Evolutionary conservation across 176 grass and related monocot genomes (phyloP), one percentile per base, ranked within the genome.

Genomic region (Musa troglodytarum): DNA sequence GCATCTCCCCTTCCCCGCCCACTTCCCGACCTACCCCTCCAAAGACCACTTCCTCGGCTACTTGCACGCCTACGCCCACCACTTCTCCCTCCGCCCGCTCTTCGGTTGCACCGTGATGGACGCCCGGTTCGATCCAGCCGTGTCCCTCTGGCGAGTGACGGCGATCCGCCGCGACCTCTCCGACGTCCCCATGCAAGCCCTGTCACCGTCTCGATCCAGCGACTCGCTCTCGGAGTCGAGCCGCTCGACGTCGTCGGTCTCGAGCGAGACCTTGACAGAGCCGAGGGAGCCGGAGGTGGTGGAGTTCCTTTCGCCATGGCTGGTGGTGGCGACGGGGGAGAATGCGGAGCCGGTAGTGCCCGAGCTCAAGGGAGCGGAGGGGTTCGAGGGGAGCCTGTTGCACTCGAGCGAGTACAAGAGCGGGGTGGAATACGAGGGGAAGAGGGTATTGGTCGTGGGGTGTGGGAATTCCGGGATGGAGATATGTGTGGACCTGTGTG

Each of bases 401-500:
- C 95, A 99, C 80, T 99, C 95, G 10, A 89, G 95, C 51, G 73
- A 89, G 81, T 92, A 99, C 68, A 84, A 76, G 82, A 94, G 89
- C 23, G 95, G 95, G 1, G 86, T 81, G 29, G 81, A 84, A 54
- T 94, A 84, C 50, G 84, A 85, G 85, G 84, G 84, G 69, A 94
- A 76, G 88, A 89, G 73, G 74, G 84, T 99, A 14, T 76, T 99
- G 50, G 95, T 99, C 9, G 76, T 99, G 12, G 95, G 95, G 0
- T 99, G 95, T 20, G 95, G 95, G 28, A 99, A 99, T 84, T 99
- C 95, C 2, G 95, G 90, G 1, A 99, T 99, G 95, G 95, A 99
- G 76, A 99, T 94, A 69, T 99, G 88, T 71, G 78, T 99, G 74
- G 95, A 99, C 65, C 70, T 99, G 74, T 88, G 78, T 13, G 95